These are phyloP conservation scores for Physcia stellaris DNA, from an alignment of 495 filamentous ascomycete species.

Conservation along the genomic window DNA sequence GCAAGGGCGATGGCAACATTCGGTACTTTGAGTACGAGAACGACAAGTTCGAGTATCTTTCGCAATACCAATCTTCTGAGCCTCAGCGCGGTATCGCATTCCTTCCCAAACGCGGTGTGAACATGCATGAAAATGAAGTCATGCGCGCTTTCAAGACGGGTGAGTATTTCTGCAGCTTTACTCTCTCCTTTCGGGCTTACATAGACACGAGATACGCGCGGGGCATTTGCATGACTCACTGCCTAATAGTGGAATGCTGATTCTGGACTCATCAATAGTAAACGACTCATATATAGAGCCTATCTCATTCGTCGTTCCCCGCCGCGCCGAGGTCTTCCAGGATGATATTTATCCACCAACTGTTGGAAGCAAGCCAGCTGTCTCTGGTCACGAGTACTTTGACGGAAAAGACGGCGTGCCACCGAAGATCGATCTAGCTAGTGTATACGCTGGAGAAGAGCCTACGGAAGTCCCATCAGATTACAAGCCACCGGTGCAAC, in stretches of 20 bases:
- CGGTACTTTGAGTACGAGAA: constrained; percentile 96
- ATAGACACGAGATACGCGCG: no score
- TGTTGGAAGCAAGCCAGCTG: constrained; percentile 59
- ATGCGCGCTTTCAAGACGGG: constrained; percentile 95
- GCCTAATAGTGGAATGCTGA: no score
- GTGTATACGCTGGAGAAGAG: constrained; percentile 71
- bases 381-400: constrained; percentile 73
- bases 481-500: constrained; percentile 48
- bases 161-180: no score
- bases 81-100: constrained; percentile 93
- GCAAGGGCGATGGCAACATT: constrained; percentile 97
- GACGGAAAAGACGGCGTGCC: constrained; percentile 70
- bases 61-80: constrained; percentile 89
- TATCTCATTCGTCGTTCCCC: constrained; percentile 92
- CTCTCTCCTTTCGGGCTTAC: no score
- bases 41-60: constrained; percentile 92
- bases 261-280: no score
- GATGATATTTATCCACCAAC: constrained; percentile 90
- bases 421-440: constrained; percentile 84
- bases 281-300: constrained; percentile 91
- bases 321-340: constrained; percentile 92
- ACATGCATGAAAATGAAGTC: constrained; percentile 93
- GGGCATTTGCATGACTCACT: no score
- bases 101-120: constrained; percentile 86
- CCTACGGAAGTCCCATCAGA: constrained; percentile 60